A percentile compares a stretch with the other conserved stretches of the same genome.
Conservation (phyloP, 78 protist species). For the Bodo saltans region DNA sequence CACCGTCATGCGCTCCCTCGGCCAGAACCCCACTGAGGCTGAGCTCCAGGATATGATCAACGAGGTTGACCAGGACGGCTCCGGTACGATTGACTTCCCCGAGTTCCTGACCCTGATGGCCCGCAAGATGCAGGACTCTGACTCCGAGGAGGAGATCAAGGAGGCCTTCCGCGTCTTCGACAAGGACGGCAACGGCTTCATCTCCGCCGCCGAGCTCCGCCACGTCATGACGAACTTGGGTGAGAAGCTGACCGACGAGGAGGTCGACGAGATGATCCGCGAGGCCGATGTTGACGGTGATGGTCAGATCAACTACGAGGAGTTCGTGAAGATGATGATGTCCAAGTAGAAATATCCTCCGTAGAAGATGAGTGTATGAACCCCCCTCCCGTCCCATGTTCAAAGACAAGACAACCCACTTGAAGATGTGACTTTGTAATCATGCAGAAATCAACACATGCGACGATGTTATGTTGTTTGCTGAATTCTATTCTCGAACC, state of each 20-base stretch:
- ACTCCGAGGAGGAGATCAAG: slow-evolving; percentile 97
- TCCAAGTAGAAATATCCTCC: slow-evolving; percentile 47
- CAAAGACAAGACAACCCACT: neutral
- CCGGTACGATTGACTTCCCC: slow-evolving; percentile 92
- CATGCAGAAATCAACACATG: no score
- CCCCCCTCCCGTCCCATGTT: neutral
- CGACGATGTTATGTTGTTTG: no score
- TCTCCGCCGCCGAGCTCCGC: slow-evolving; percentile 94
- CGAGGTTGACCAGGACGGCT: slow-evolving; percentile 81
- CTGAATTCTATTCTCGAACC: no score
- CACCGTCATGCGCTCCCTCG: slow-evolving; percentile 88
- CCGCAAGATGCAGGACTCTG: slow-evolving; percentile 96
- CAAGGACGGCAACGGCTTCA: slow-evolving; percentile 97
- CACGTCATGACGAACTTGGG: slow-evolving; percentile 91
- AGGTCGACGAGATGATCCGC: slow-evolving; percentile 93
- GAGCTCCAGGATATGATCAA: slow-evolving; percentile 99
- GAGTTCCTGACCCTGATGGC: slow-evolving; percentile 95
- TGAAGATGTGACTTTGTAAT: neutral
- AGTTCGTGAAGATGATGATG: slow-evolving; percentile 91
- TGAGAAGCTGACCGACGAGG: slow-evolving; percentile 92
- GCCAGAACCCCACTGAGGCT: slow-evolving; percentile 63
- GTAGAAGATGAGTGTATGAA: neutral
- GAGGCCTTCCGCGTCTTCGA: slow-evolving; percentile 99
- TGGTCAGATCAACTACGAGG: slow-evolving; percentile 94
- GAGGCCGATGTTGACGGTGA: slow-evolving; percentile 94